Evolutionary conservation across 768 basidiomycete genomes (phyloP).

Genomic region (Lactarius sanguifluus): DNA sequence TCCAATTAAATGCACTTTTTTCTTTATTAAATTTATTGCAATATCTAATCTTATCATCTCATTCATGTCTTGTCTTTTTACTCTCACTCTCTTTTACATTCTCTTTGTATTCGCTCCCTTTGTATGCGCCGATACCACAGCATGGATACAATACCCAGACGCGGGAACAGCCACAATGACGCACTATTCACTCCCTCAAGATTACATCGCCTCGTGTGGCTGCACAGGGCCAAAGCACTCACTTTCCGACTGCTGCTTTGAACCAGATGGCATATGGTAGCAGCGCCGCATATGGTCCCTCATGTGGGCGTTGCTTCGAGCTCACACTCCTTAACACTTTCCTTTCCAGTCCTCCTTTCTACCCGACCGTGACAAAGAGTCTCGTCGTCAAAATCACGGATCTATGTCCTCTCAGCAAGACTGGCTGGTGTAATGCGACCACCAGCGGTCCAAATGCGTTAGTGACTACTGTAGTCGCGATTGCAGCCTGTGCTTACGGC

Average conservation of each 20-base stretch:
- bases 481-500: not conserved
- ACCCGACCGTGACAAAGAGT: constrained; percentile 56
- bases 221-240: constrained; percentile 54
- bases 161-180: constrained; percentile 73
- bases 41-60: constrained; percentile 13
- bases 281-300: constrained; percentile 66
- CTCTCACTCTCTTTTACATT: not conserved
- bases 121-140: constrained; percentile 31
- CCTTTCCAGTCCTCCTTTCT: constrained; percentile 64
- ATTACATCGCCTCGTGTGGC: constrained; percentile 72
- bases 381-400: constrained; percentile 80
- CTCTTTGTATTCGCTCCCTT: constrained; percentile 29
- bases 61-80: not conserved
- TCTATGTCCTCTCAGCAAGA: constrained; percentile 62
- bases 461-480: constrained; percentile 33
- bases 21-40: constrained; percentile 1
- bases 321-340: constrained; percentile 72
- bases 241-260: constrained; percentile 78
- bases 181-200: constrained; percentile 58
- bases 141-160: constrained; percentile 65
- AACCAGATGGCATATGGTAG: constrained; percentile 81
- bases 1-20: constrained; percentile 6
- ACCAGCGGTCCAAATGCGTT: constrained; percentile 60
- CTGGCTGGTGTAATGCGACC: constrained; percentile 74
- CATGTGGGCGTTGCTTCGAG: constrained; percentile 78